Evolutionary conservation across 2,329 filamentous ascomycete genomes (phyloP).

Genomic region (Curvularia verruculosa): DNA sequence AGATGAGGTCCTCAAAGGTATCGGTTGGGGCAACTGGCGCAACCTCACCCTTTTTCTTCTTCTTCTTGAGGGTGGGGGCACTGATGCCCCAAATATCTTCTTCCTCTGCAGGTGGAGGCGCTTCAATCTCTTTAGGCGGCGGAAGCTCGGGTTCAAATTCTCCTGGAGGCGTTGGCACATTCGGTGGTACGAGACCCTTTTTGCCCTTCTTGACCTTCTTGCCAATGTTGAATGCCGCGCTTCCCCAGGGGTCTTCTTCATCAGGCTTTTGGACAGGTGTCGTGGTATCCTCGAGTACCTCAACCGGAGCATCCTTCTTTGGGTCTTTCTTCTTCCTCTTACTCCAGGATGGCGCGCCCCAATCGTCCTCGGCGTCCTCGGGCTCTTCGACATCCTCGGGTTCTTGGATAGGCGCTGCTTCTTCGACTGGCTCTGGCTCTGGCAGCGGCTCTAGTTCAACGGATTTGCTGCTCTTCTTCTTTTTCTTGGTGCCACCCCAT

Average conservation of each 20-base stretch:
- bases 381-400: conserved; percentile 60
- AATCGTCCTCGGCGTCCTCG: conserved; percentile 60
- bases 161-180: conserved; percentile 57
- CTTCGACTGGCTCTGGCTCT: conserved; percentile 38
- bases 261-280: conserved; percentile 54
- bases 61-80: conserved; percentile 38
- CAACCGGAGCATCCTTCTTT: conserved; percentile 49
- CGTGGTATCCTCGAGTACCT: conserved; percentile 50
- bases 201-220: conserved; percentile 64
- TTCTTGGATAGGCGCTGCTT: conserved; percentile 43
- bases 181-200: conserved; percentile 58
- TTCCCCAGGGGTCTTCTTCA: conserved; percentile 49
- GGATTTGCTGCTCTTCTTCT: conserved; percentile 53
- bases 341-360: conserved; percentile 62
- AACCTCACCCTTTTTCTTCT: conserved; percentile 44
- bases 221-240: conserved; percentile 48
- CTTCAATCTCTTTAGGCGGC: conserved; percentile 62
- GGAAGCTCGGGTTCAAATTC: conserved; percentile 45
- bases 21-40: conserved; percentile 25
- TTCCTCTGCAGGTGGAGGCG: conserved; percentile 43
- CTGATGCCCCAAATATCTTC: conserved; percentile 40
- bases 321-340: conserved; percentile 53
- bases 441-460: conserved; percentile 44
- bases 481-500: conserved; percentile 54
- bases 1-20: conserved; percentile 42